phyloP scores from a whole-genome alignment of 805 yeast species.

The Wickerhamiella cacticola region DNA sequence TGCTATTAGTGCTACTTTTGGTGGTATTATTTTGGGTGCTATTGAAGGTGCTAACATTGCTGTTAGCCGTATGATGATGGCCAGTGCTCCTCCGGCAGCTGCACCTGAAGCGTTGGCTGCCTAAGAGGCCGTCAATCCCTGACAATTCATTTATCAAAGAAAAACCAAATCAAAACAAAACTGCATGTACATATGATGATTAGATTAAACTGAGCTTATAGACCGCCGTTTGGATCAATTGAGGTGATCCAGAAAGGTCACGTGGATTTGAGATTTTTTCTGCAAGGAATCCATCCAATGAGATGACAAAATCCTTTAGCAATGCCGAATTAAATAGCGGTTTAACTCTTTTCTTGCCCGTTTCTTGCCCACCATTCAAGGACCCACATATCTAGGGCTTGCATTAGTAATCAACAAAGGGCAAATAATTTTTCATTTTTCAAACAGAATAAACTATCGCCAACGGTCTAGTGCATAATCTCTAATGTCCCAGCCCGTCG shows the following conservation, averaged over 20 bases:
- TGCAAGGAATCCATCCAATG: too few species aligned
- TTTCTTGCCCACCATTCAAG: not conserved
- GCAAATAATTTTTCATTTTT: not conserved
- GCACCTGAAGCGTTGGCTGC: conserved; percentile 4
- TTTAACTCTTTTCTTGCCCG: too few species aligned
- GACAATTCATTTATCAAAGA: not conserved
- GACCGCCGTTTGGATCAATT: too few species aligned
- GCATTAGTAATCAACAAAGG: not conserved
- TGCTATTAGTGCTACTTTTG: conserved; percentile 89
- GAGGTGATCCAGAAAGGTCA: too few species aligned
- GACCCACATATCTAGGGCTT: not conserved
- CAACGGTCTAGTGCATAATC: conserved; percentile 1
- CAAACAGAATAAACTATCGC: not conserved
- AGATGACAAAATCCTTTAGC: too few species aligned
- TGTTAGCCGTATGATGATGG: conserved; percentile 69
- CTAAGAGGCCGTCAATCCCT: not conserved
- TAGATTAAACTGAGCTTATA: not conserved
- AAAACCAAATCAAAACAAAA: too few species aligned
- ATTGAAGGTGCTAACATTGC: conserved; percentile 97
- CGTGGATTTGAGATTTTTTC: too few species aligned
- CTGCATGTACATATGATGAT: conserved; percentile 8
- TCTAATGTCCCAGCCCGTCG: conserved; percentile 72
- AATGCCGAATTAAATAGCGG: too few species aligned
- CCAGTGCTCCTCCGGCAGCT: conserved; percentile 7
- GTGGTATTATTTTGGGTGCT: conserved; percentile 93